These are phyloP conservation scores for Inonotus obliquus DNA, from an alignment of 1,284 basidiomycete genomes.

Conservation along the genomic window DNA sequence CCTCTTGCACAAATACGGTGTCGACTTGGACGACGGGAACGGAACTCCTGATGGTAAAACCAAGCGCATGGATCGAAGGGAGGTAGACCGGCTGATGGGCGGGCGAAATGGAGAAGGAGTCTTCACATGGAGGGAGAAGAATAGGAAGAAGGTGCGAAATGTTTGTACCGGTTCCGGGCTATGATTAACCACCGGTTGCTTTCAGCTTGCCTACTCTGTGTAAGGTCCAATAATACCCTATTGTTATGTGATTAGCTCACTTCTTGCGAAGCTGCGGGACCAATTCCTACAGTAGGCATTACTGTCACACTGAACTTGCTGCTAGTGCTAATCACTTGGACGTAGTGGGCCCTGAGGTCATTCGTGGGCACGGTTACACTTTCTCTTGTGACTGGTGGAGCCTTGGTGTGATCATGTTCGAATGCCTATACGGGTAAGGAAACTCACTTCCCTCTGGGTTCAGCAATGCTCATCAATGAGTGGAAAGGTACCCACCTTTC, in stretches of 20 bases:
- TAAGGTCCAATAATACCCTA: constrained; percentile 37
- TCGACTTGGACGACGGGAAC: constrained; percentile 83
- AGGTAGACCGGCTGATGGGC: constrained; percentile 78
- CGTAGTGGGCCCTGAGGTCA: constrained; percentile 91
- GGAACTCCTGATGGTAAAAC: constrained; percentile 63
- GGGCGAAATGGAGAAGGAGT: constrained; percentile 72
- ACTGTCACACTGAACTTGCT: neutral
- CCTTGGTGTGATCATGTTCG: constrained; percentile 89
- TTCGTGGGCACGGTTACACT: constrained; percentile 88
- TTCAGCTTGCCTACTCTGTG: constrained; percentile 88
- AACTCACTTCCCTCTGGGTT: constrained; percentile 26
- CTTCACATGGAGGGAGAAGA: constrained; percentile 93
- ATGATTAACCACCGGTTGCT: constrained; percentile 17
- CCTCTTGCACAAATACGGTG: constrained; percentile 87
- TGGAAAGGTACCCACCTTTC: constrained; percentile 84
- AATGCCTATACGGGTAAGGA: constrained; percentile 80
- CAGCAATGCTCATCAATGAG: constrained; percentile 13
- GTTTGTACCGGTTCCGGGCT: constrained; percentile 3
- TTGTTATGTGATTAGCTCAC: constrained; percentile 7
- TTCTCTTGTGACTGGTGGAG: constrained; percentile 99
- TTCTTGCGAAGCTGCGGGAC: constrained; percentile 64
- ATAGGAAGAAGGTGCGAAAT: constrained; percentile 71
- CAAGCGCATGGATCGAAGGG: constrained; percentile 70
- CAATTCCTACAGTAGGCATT: constrained; percentile 81
- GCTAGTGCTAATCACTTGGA: constrained; percentile 21